These are phyloP conservation scores for Trichosporon inkin DNA, from an alignment of 1,284 basidiomycete species.

Conservation along the genomic window DNA sequence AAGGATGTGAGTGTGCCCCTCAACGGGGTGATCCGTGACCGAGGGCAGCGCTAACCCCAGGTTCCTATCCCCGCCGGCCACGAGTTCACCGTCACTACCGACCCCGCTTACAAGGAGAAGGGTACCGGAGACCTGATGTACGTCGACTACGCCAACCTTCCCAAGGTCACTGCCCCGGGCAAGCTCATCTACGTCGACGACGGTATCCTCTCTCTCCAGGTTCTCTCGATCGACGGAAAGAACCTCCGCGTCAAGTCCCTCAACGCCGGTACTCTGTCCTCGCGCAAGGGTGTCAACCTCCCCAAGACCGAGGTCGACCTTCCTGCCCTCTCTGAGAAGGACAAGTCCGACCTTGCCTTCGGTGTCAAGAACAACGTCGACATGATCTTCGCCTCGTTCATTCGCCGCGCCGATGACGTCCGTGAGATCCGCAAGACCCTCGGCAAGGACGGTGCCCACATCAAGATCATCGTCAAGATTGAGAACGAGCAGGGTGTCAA, in stretches of 20 bases:
- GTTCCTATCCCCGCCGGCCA: constrained; percentile 83
- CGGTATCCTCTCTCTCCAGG: constrained; percentile 90
- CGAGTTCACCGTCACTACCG: constrained; percentile 87
- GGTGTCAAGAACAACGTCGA: constrained; percentile 97
- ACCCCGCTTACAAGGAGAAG: constrained; percentile 70
- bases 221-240: constrained; percentile 75
- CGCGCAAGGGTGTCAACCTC: constrained; percentile 98
- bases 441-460: constrained; percentile 82
- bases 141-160: constrained; percentile 88
- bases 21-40: not conserved
- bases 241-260: constrained; percentile 81
- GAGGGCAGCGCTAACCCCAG: constrained; percentile 48
- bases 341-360: constrained; percentile 90
- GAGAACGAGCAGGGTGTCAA: constrained; percentile 96
- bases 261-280: constrained; percentile 90
- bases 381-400: constrained; percentile 98
- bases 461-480: constrained; percentile 98
- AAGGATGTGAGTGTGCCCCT: constrained; percentile 65
- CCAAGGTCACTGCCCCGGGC: constrained; percentile 90
- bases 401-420: constrained; percentile 88
- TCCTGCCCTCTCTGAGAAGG: constrained; percentile 95
- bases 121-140: constrained; percentile 80
- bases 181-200: constrained; percentile 98
- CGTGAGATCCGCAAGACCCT: constrained; percentile 83
- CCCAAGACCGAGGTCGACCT: constrained; percentile 98